A percentile compares a stretch with the other conserved stretches of the same genome.
Conservation (phyloP, 192 early-diverging fungal species). For the Podila horticola region DNA sequence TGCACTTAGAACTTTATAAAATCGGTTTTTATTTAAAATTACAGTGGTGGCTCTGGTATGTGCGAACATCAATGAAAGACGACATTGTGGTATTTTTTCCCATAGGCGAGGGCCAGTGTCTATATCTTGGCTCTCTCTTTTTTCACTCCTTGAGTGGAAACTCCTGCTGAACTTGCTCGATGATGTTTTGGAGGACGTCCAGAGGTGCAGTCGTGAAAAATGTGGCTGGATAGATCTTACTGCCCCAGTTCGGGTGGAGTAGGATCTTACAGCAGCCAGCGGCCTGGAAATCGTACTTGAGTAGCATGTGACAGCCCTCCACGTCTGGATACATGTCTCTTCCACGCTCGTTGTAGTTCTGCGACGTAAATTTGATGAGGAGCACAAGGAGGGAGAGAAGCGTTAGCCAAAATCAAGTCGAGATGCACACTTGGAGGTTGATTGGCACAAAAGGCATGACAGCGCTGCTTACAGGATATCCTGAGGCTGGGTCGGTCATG, state of each 20-base stretch:
- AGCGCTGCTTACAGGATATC: conserved; percentile 70
- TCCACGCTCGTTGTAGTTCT: conserved; percentile 74
- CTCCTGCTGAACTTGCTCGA: conserved; percentile 27
- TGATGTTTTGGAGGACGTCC: conserved; percentile 48
- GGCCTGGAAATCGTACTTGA: conserved; percentile 81
- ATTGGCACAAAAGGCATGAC: background rate
- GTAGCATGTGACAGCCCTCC: conserved; percentile 77
- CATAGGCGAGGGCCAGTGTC: background rate
- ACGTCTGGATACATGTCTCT: conserved; percentile 90
- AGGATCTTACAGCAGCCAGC: conserved; percentile 87
- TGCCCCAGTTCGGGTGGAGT: conserved; percentile 90
- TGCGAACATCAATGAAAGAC: no score
- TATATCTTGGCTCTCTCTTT: background rate
- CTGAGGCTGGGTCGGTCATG: conserved; percentile 90
- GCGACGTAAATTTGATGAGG: background rate
- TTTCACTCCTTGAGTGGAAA: background rate
- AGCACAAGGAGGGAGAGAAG: background rate
- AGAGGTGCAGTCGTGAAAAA: conserved; percentile 84
- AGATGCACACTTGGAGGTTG: background rate
- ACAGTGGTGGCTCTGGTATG: no score
- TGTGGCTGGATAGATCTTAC: conserved; percentile 88
- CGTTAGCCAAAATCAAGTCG: background rate
- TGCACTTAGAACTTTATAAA: no score
- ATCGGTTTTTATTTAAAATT: no score
- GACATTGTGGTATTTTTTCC: background rate